Evolutionary conservation across 495 filamentous ascomycete species (phyloP), one percentile per base, ranked within the genome.

Genomic region (Xylaria nigripes): DNA sequence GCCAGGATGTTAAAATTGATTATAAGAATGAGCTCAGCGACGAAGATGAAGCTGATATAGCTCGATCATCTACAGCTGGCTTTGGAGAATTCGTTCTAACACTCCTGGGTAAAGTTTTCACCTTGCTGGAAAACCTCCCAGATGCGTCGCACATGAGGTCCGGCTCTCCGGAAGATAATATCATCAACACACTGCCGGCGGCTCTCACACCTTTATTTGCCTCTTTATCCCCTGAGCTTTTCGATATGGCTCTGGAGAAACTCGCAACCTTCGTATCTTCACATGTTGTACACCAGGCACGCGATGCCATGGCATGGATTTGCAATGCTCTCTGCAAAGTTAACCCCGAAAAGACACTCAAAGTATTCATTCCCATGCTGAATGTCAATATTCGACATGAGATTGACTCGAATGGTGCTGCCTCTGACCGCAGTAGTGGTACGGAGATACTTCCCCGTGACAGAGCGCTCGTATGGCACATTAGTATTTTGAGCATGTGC

Each of bases 221-320:
- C 6, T 86, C 89, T 0, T 72, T 99, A n/a, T 96, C 90, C 0
- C 90, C 90, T 0, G 90, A 95, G 59, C 81, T 95, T 21, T 99
- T 90, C 61, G 91, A 96, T 63, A 84, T 90, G 61, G 89, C 90
- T 6, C 70, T 97, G 49, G 82, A 91, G 45, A 96, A 97, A 71
- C 84, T 99, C 49, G 86, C 89, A 2, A 79, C 89, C 50, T 97
- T 97, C 64, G 86, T 96, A n/a, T 83, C 85, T 19, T 87, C 87
- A 57, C 94, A 99, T 74, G 94, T 97, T 36, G 91, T 97, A 21
- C 91, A 99, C 61, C 93, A 97, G 68, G 92, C 93, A 36, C 78
- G 93, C 56, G 93, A 99, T 76, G 93, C 94, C 16, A 96, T 97
- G 89, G 93, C 93, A 2, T 99, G 95, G 76, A 96, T 96, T 40